Evolutionary conservation across 2,329 filamentous ascomycete genomes (phyloP).

Genomic region (Gnomoniopsis sp.): DNA sequence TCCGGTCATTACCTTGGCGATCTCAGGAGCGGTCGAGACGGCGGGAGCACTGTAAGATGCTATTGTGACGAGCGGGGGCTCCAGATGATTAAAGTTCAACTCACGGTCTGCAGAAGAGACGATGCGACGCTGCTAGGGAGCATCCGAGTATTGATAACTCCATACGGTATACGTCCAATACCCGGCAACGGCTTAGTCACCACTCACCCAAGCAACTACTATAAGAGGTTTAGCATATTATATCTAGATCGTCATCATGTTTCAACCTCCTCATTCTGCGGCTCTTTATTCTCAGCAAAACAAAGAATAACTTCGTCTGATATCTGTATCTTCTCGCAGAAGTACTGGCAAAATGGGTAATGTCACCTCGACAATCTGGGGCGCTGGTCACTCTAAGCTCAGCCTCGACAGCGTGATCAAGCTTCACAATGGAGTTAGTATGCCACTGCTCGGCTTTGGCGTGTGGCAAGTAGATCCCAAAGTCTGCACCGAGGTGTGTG

Average conservation of each 20-base stretch:
- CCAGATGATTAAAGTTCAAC: not conserved
- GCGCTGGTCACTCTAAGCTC: not conserved
- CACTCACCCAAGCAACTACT: not conserved
- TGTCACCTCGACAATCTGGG: conserved; percentile 4
- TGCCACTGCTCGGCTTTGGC: conserved; percentile 13
- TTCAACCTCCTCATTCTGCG: not conserved
- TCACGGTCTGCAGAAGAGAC: not conserved
- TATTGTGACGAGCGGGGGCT: not conserved
- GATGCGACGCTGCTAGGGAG: not conserved
- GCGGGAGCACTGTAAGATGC: not conserved
- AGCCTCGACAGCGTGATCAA: conserved; percentile 10
- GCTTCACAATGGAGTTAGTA: conserved; percentile 7
- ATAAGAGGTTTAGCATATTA: not conserved
- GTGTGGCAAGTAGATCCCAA: conserved; percentile 6
- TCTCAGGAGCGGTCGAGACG: not conserved
- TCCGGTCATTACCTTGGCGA: no score
- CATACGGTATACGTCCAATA: not conserved
- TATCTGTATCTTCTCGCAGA: not conserved
- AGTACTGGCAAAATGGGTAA: not conserved
- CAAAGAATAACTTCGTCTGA: not conserved
- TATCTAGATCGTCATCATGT: not conserved
- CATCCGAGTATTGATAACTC: not conserved
- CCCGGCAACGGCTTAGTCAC: not conserved
- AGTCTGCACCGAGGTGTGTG: conserved; percentile 3
- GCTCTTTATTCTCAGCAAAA: not conserved